Base-by-base conservation (phyloP, 176 grass and related monocot genomes). In the Oryza officinalis region DNA sequence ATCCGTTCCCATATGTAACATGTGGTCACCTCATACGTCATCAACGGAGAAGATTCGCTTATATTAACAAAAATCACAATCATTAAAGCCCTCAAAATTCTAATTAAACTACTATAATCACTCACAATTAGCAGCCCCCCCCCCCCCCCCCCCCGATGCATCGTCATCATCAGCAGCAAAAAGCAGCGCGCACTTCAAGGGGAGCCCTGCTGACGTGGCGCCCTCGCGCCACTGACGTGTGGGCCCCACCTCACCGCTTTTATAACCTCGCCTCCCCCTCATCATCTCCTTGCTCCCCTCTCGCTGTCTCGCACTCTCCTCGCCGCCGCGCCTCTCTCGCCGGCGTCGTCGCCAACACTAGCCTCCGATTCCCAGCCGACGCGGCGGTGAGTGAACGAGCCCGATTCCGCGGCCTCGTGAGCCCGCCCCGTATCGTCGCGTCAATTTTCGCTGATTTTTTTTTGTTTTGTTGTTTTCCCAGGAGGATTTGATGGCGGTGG, bases 401-500 rank as follows among this genome's bases (percentile, higher is more conserved):
- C 1, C 23, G 32, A 6, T 38, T 25, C 12, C 67, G 26, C 2
- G 23, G 4, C 18, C 20, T 37, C 41, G 46, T 32, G 25, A 2
- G 15, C 6, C 17, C 12, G 37, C 37, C 37, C 37, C 37, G 37
- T 37, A 37, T 33, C 22, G 30, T 35, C 22, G 46, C 12, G 27
- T 27, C 74, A 26, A 30, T 79, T 74, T 8, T 6, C 38, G 67
- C 57, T 49, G 68, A 33, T 20, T 17, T 37, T 33, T 43, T 9
- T 6, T 27, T n/a, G 26, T 8, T 2, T 13, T 20, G 10, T 13
- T 25, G 2, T 11, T 61, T 38, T 8, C 2, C 57, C 1, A n/a
- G 37, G 46, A 40, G 67, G 73, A 25, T 71, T 82, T 6, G 80
- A 90, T 90, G 88, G 88, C 74, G 45, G 80, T 90, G 68, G 88